Conservation (phyloP, 208 protist species). For the Naegleria fowleri region DNA sequence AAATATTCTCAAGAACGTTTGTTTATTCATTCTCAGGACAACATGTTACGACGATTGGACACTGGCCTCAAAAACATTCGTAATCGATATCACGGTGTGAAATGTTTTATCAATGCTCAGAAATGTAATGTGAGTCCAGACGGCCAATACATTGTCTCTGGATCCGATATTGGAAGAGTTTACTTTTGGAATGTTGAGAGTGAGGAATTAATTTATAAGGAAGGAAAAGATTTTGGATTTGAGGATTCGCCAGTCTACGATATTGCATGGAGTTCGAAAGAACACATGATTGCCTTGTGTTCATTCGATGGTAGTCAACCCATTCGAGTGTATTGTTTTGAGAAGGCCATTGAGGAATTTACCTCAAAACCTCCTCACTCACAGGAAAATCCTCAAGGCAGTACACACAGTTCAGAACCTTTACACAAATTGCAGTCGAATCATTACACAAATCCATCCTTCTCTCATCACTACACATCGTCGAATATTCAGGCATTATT, state of each 20-base stretch:
- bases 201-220: neutral
- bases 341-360: neutral
- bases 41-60: constrained; percentile 22
- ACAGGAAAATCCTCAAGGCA: no score
- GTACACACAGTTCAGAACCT: no score
- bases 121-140: constrained; percentile 6
- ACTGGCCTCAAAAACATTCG: neutral
- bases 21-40: constrained; percentile 27
- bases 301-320: constrained; percentile 16
- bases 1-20: constrained; percentile 12
- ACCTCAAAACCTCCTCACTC: neutral
- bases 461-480: neutral
- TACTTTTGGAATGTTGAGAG: constrained; percentile 22
- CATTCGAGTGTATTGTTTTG: constrained; percentile 12
- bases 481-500: no score
- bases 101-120: constrained; percentile 8
- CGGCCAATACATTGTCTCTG: constrained; percentile 15
- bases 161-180: constrained; percentile 25
- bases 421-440: no score
- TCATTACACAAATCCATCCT: no score
- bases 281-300: constrained; percentile 7
- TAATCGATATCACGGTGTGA: constrained; percentile 17
- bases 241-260: neutral
- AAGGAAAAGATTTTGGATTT: constrained; percentile 25
- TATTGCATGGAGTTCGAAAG: constrained; percentile 18